Percentiles rank a stretch among this genome's conserved stretches.
phyloP scores from a whole-genome alignment of 2,329 filamentous ascomycete genomes.

The Xylariaceae sp. region DNA sequence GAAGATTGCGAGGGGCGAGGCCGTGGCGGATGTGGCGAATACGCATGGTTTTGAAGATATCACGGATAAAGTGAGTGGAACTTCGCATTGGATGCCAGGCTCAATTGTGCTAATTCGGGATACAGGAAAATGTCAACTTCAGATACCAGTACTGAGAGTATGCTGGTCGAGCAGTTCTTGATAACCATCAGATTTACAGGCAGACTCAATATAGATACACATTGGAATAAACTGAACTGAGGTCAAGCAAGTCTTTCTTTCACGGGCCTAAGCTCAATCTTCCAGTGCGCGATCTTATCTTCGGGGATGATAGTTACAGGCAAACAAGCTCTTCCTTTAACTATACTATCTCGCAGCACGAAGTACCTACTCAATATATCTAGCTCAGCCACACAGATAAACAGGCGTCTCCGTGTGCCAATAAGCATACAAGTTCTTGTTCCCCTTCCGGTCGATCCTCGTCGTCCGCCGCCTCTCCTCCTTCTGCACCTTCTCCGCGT shows the following conservation, averaged over 20 bases:
- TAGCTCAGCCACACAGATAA: slow-evolving; percentile 25
- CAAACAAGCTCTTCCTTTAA: too few relatives aligned
- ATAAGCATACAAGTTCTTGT: slow-evolving; percentile 31
- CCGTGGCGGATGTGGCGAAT: slow-evolving; percentile 39
- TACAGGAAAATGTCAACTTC: neutral
- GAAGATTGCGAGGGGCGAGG: slow-evolving; percentile 37
- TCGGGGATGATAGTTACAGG: too few relatives aligned
- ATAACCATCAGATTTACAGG: too few relatives aligned
- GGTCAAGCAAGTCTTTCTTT: too few relatives aligned
- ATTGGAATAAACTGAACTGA: too few relatives aligned
- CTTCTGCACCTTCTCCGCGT: slow-evolving; percentile 19
- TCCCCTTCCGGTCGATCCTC: slow-evolving; percentile 28
- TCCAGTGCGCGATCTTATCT: too few relatives aligned
- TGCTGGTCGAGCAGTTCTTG: too few relatives aligned
- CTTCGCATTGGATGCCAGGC: neutral
- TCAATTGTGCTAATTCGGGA: neutral
- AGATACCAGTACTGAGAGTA: neutral
- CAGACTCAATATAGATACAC: too few relatives aligned
- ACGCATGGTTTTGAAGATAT: slow-evolving; percentile 18
- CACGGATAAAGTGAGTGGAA: slow-evolving; percentile 1
- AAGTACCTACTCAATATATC: neutral
- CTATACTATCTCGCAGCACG: too few relatives aligned
- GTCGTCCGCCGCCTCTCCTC: slow-evolving; percentile 21
- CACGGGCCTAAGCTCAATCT: too few relatives aligned
- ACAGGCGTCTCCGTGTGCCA: slow-evolving; percentile 30